Evolutionary conservation across 2,329 filamentous ascomycete species (phyloP).

Genomic region (Fusarium palustre): DNA sequence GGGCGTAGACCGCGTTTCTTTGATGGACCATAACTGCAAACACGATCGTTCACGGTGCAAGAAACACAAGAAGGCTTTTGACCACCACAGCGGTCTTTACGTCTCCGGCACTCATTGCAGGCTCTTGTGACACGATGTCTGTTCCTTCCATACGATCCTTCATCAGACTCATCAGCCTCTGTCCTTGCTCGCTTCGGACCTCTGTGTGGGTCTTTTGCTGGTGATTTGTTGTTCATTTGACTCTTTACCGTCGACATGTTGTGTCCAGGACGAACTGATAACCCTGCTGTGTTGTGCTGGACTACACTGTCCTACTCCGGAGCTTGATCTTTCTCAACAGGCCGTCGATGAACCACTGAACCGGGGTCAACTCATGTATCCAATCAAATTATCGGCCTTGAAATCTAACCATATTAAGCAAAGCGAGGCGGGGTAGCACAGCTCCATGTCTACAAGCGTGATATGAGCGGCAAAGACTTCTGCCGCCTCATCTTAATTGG

Average conservation of each 20-base stretch:
- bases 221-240: background rate
- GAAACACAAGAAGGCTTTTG: slow-evolving; percentile 1
- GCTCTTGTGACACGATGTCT: slow-evolving; percentile 15
- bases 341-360: background rate
- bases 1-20: slow-evolving; percentile 8
- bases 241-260: background rate
- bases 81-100: slow-evolving; percentile 7
- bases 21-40: slow-evolving; percentile 16
- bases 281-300: background rate
- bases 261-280: background rate
- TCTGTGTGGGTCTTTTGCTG: background rate
- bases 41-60: background rate
- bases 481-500: background rate
- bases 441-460: background rate
- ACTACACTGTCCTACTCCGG: too few species aligned
- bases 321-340: background rate
- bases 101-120: slow-evolving; percentile 14
- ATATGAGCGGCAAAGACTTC: slow-evolving; percentile 5
- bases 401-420: background rate
- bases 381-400: background rate
- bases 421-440: background rate
- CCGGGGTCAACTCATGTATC: background rate
- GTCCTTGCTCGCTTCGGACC: slow-evolving; percentile 9
- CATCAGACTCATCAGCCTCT: background rate
- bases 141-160: background rate